Evolutionary conservation across 495 filamentous ascomycete species (phyloP), one percentile per base, ranked within the genome.

Genomic region (Letharia columbiana): DNA sequence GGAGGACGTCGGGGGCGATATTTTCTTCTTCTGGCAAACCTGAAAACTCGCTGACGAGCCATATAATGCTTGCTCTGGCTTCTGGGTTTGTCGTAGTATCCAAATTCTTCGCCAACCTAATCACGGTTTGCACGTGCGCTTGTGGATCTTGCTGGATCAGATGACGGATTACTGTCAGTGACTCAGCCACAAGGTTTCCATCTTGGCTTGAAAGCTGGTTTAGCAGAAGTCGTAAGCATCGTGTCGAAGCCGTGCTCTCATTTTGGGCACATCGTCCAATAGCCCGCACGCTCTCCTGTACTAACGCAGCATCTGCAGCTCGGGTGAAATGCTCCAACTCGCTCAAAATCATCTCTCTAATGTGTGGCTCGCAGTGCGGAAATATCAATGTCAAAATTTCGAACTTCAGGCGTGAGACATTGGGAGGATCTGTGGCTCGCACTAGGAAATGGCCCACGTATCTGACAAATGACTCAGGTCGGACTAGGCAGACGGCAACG

Each of bases 21-120:
- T 94, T 95, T 62, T 90, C 84, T 68, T 89, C 87, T 4, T 86
- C 82, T 66, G 92, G 86, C 15, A 87, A 70, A 1, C 90, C 90
- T 2, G 94, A 85, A 71, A 91, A 98, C 76, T 98, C 94, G 61
- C 94, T 94, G 0, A 98, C 92, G 6, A 98, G 86, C 94, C 94
- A 98, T 69, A 98, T 90, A 66, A 98, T 96, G 42, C 87, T 93
- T 18, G 95, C 93, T 63, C 94, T 82, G 6, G 94, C 95, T 63
- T 89, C 87, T 8, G 94, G 85, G 65, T 91, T 90, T 3, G 87
- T 91, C 12, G 89, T 88, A 5, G 86, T 86, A 66, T 96, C 92
- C 10, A 98, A 84, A 68, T 95, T 89, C 74, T 91, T 96, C 11
- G 95, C 93, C n/a, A 98, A 78, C 57, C 91, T 83, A 45, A 96